A percentile compares a stretch with the other conserved stretches of the same genome.
Evolutionary conservation across 2,329 filamentous ascomycete genomes (phyloP).

Genomic region (Talaromyces islandicus): DNA sequence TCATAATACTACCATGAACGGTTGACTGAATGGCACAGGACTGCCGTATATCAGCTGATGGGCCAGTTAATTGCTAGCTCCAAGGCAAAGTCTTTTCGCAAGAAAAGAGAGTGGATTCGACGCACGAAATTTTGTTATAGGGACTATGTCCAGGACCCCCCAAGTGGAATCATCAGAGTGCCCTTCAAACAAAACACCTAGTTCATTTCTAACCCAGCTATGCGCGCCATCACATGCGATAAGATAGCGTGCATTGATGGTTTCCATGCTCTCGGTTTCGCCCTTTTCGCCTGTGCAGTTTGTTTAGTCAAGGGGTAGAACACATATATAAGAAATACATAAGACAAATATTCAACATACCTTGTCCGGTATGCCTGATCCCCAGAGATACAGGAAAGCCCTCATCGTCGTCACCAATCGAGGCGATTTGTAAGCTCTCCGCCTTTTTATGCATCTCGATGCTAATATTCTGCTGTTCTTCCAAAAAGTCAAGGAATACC

Average conservation of each 20-base stretch:
- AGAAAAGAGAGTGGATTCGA: not conserved
- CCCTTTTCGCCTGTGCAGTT: not conserved
- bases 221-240: conserved; percentile 65
- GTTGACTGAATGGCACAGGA: conserved; percentile 52
- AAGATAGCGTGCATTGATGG: conserved; percentile 55
- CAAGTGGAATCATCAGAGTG: conserved; percentile 41
- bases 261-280: conserved; percentile 28
- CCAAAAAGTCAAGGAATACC: not conserved
- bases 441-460: conserved; percentile 1
- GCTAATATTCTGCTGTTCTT: not conserved
- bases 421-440: not conserved
- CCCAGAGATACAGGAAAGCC: not conserved
- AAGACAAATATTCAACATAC: not conserved
- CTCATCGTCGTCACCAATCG: not conserved
- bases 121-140: conserved; percentile 49
- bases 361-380: not conserved
- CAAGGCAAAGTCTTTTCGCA: too few relatives aligned
- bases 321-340: too few relatives aligned
- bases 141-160: conserved; percentile 47
- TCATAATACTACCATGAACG: conserved; percentile 53
- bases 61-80: not conserved
- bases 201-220: conserved; percentile 56
- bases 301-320: not conserved
- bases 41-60: conserved; percentile 49
- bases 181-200: conserved; percentile 53